Evolutionary conservation across 495 filamentous ascomycete species (phyloP), one percentile per base, ranked within the genome.

Genomic region (Trichoderma parareesei): DNA sequence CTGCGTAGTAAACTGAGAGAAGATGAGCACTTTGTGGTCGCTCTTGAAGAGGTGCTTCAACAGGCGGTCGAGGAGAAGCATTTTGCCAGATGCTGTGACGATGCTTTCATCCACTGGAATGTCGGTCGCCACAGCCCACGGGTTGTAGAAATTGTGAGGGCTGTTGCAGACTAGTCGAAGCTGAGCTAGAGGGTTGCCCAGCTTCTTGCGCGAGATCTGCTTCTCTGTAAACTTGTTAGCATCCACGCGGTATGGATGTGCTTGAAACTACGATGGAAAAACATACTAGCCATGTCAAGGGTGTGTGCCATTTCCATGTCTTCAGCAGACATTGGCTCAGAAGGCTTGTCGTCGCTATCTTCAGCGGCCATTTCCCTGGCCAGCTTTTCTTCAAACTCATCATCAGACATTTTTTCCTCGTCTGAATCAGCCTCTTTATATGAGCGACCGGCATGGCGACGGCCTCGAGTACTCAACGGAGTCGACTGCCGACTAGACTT

Each of bases 141-240:
- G 94, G 78, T 91, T 94, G 77, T 93, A 97, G 77, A 98, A 98
- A 69, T 97, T 93, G 75, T 97, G 93, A 0, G 94, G 94, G 2
- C 84, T 88, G 74, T 98, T 95, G 77, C 95, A 98, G 55, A 88
- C 89, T 2, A 96, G 85, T 6, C 94, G 90, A 13, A 97, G 86
- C 75, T 98, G 94, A 83, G 97, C 88, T 37, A 98, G 74, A 0
- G 93, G 91, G 70, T 98, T 98, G 66, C 95, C 93, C 37, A 98
- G 84, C 72, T 97, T 97, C 79, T 98, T 98, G 38, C 83, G 83
- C n/a, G 84, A 76, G 38, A 97, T 90, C 73, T 97, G 91, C 64
- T 87, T 84, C 68, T 92, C 84, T 87, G 71, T 65, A 14, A 63
- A 63, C 18, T 16, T 9, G 5, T 57, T 57, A 57, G 53, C 53